Percentiles rank a stretch among this genome's conserved stretches.
These are phyloP conservation scores for Fusarium hainanense DNA, from an alignment of 2,329 filamentous ascomycete species.

Conservation along the genomic window DNA sequence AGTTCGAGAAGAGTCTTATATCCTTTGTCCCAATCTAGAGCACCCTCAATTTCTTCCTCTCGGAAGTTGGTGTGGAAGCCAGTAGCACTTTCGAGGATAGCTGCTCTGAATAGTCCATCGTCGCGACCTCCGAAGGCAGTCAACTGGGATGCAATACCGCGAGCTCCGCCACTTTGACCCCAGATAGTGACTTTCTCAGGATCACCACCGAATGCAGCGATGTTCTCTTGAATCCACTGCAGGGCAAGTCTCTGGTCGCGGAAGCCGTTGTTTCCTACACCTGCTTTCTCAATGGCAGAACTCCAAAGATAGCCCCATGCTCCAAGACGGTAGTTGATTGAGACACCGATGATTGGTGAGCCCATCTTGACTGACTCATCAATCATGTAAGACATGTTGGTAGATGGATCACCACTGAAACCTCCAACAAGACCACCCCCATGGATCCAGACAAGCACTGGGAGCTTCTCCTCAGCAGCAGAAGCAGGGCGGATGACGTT, in stretches of 20 bases:
- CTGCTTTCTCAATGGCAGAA: conserved; percentile 9
- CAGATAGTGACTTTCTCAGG: conserved; percentile 22
- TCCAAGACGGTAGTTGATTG: conserved; percentile 37
- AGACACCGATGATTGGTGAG: conserved; percentile 19
- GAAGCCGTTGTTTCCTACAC: conserved; percentile 27
- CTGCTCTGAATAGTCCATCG: conserved; percentile 25
- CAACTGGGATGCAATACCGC: conserved; percentile 26
- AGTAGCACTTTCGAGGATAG: conserved; percentile 31
- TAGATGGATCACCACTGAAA: conserved; percentile 5
- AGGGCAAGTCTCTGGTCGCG: conserved; percentile 33
- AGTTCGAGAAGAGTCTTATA: conserved; percentile 6
- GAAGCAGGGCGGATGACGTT: conserved; percentile 25
- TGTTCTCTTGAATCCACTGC: conserved; percentile 30
- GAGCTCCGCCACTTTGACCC: conserved; percentile 35
- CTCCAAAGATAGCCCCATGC: conserved; percentile 31
- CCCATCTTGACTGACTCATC: conserved; percentile 33
- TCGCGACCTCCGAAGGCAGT: conserved; percentile 24
- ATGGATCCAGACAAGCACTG: conserved; percentile 33
- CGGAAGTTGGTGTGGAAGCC: conserved; percentile 25
- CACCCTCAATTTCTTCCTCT: not conserved
- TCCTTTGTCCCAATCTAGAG: conserved; percentile 10
- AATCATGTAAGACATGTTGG: conserved; percentile 19
- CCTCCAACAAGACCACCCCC: conserved; percentile 29
- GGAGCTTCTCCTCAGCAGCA: not conserved
- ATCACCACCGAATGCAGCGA: conserved; percentile 28